phyloP scores from a whole-genome alignment of 1,284 basidiomycete genomes.

The Naganishia albida region DNA sequence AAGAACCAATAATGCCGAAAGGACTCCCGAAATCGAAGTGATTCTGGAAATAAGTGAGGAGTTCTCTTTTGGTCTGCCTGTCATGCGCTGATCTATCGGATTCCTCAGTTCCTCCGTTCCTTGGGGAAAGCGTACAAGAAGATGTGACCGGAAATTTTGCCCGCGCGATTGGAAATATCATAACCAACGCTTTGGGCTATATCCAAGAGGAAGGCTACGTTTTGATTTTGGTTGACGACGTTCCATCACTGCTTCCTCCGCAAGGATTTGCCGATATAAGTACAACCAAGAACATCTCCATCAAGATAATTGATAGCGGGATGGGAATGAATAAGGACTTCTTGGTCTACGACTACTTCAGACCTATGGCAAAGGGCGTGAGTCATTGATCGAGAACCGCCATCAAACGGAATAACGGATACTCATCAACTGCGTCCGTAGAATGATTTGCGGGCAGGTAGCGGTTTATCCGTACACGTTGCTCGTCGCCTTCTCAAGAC shows the following conservation, averaged over 20 bases:
- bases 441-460: slow-evolving; percentile 48
- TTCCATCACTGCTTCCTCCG: slow-evolving; percentile 42
- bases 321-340: slow-evolving; percentile 41
- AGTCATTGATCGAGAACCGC: slow-evolving; percentile 31
- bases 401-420: slow-evolving; percentile 42
- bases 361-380: slow-evolving; percentile 44
- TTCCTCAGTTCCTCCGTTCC: slow-evolving; percentile 38
- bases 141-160: slow-evolving; percentile 47
- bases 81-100: background rate
- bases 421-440: slow-evolving; percentile 37
- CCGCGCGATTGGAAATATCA: slow-evolving; percentile 42
- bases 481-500: slow-evolving; percentile 51
- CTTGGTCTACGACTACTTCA: slow-evolving; percentile 26
- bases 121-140: slow-evolving; percentile 46
- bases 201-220: slow-evolving; percentile 49
- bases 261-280: slow-evolving; percentile 46
- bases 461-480: slow-evolving; percentile 42
- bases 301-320: slow-evolving; percentile 39
- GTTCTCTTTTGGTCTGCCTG: too few species aligned
- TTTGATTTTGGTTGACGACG: slow-evolving; percentile 47
- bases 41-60: slow-evolving; percentile 44
- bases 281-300: slow-evolving; percentile 39
- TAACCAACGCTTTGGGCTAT: slow-evolving; percentile 51
- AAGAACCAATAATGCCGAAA: slow-evolving; percentile 41
- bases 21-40: slow-evolving; percentile 42